Evolutionary conservation across 2,329 filamentous ascomycete genomes (phyloP).

Genomic region (Xylariaceae sp.): DNA sequence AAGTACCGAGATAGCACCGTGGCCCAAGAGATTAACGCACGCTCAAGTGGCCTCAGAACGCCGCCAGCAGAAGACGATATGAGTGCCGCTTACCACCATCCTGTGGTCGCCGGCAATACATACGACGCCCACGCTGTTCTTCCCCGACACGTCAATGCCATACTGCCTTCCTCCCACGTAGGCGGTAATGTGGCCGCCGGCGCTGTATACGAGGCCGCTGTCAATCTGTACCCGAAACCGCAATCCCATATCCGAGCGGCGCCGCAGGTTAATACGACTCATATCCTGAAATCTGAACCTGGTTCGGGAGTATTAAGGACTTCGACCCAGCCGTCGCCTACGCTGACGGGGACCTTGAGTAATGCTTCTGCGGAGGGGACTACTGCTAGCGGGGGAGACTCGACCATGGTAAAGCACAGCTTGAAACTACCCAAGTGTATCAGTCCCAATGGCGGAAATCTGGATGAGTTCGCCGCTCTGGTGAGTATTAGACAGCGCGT

Average conservation of each 20-base stretch:
- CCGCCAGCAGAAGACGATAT: constrained; percentile 49
- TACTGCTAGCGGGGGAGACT: constrained; percentile 36
- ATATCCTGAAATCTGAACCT: constrained; percentile 23
- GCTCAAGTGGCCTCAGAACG: constrained; percentile 44
- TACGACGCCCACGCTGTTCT: constrained; percentile 45
- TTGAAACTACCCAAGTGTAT: constrained; percentile 73
- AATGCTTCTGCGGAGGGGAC: constrained; percentile 31
- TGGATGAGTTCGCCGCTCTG: constrained; percentile 80
- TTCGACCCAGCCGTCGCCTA: constrained; percentile 38
- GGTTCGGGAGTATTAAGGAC: constrained; percentile 30
- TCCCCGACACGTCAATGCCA: constrained; percentile 37
- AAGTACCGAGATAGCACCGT: constrained; percentile 24
- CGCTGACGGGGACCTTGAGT: constrained; percentile 29
- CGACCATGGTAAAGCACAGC: constrained; percentile 52
- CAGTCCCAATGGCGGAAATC: constrained; percentile 67
- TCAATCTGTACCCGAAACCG: constrained; percentile 29
- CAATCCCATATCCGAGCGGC: constrained; percentile 35
- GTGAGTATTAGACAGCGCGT: constrained; percentile 42
- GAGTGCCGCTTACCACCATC: constrained; percentile 49
- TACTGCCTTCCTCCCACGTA: constrained; percentile 35
- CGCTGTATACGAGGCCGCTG: constrained; percentile 34
- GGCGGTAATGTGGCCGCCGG: constrained; percentile 30
- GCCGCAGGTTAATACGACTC: constrained; percentile 24
- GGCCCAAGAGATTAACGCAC: constrained; percentile 27
- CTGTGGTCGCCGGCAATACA: constrained; percentile 39